Conservation (phyloP, 768 basidiomycete species). For the Leccinum sublutescens region DNA sequence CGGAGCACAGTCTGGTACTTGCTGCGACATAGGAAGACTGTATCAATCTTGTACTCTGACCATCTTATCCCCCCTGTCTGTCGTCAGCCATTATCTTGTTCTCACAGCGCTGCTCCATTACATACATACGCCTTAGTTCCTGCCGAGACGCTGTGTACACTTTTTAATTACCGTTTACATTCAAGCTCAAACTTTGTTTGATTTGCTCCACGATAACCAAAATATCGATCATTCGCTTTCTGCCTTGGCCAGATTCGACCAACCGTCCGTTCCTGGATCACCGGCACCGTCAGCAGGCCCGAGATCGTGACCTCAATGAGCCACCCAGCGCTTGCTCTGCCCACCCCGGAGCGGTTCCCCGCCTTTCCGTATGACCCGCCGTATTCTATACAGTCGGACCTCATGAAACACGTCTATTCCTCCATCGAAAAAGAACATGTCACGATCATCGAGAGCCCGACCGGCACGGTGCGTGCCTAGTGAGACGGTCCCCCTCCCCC, state of each 20-base stretch:
- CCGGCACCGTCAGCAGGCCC: neutral
- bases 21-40: constrained; percentile 19
- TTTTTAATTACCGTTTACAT: constrained; percentile 25
- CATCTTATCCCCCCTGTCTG: constrained; percentile 14
- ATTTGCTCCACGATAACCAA: constrained; percentile 5
- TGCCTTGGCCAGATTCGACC: constrained; percentile 2
- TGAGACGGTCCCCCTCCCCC: constrained; percentile 40
- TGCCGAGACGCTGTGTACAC: constrained; percentile 22
- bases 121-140: constrained; percentile 26
- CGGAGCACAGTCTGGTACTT: constrained; percentile 19
- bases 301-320: constrained; percentile 8
- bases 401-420: constrained; percentile 86
- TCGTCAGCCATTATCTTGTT: constrained; percentile 20
- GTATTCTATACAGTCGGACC: constrained; percentile 78
- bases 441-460: constrained; percentile 85
- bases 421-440: constrained; percentile 74
- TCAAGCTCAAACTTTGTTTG: constrained; percentile 18
- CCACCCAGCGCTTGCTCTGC: constrained; percentile 36
- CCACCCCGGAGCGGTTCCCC: constrained; percentile 66
- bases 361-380: constrained; percentile 84
- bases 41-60: constrained; percentile 25
- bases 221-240: constrained; percentile 7
- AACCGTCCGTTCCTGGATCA: constrained; percentile 12
- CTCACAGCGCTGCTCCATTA: constrained; percentile 20
- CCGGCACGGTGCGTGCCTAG: constrained; percentile 66